Conservation (phyloP, 345 rosid genomes). For the Microcos paniculata region DNA sequence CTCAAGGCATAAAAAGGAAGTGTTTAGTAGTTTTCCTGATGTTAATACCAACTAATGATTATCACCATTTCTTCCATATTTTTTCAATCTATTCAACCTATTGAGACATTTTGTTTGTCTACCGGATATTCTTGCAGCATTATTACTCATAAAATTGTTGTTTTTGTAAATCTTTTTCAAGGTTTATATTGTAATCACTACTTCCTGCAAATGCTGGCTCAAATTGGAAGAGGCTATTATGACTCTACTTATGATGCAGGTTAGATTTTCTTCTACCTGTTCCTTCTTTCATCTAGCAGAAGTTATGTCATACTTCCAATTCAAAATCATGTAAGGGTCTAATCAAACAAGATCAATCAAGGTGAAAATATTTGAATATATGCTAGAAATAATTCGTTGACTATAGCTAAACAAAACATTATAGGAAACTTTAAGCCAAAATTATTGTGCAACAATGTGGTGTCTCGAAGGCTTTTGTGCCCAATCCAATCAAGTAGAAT, state of each 20-base stretch:
- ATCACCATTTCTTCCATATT: background rate
- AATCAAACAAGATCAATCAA: background rate
- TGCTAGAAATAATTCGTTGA: background rate
- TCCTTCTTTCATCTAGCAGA: background rate
- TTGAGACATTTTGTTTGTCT: background rate
- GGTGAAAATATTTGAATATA: background rate
- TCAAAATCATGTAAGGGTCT: background rate
- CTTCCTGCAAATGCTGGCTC: constrained; percentile 82
- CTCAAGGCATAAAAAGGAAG: background rate
- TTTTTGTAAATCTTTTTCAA: constrained; percentile 18
- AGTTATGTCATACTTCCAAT: background rate
- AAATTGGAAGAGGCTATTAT: constrained; percentile 70
- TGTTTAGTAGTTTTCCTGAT: too few relatives aligned
- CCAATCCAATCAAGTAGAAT: background rate
- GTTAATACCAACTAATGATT: too few relatives aligned
- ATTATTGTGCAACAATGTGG: background rate
- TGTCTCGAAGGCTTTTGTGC: background rate
- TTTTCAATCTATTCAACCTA: background rate
- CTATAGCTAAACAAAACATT: background rate
- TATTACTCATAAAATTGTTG: background rate
- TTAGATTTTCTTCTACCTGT: constrained; percentile 12
- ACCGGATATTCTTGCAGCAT: constrained; percentile 11
- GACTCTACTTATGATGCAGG: constrained; percentile 70
- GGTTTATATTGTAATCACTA: constrained; percentile 87
- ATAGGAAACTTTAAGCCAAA: background rate